A percentile compares a stretch with the other conserved stretches of the same genome.
These are phyloP conservation scores for Pythium volutum DNA, from an alignment of 352 stramenopile genomes.

Conservation along the genomic window DNA sequence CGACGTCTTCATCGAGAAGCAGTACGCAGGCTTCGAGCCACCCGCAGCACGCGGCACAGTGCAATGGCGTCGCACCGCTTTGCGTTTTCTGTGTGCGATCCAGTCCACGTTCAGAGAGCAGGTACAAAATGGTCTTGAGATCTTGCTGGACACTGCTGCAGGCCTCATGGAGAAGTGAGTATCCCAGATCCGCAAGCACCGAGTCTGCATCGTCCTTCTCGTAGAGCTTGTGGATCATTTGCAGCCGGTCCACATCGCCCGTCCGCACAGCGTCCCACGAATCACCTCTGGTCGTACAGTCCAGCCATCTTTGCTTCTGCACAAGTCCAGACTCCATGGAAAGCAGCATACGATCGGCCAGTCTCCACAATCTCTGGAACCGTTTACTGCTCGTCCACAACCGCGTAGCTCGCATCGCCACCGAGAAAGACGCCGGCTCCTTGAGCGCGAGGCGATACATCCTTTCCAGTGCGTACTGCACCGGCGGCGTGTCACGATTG, in stretches of 20 bases:
- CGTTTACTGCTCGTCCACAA: constrained; percentile 26
- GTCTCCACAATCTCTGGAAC: constrained; percentile 35
- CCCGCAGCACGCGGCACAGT: constrained; percentile 43
- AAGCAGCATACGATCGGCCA: constrained; percentile 36
- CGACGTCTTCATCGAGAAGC: constrained; percentile 25
- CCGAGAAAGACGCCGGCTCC: background rate
- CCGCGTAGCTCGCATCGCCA: background rate
- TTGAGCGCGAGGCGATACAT: constrained; percentile 29
- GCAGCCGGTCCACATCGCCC: constrained; percentile 40
- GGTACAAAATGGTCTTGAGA: constrained; percentile 3
- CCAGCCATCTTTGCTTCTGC: constrained; percentile 14
- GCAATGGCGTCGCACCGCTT: constrained; percentile 38
- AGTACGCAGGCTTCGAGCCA: constrained; percentile 43
- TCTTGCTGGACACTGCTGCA: constrained; percentile 25
- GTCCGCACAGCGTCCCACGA: constrained; percentile 42
- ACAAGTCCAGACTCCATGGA: background rate
- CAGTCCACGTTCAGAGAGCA: background rate
- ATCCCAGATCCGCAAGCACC: background rate
- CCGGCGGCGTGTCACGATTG: constrained; percentile 32
- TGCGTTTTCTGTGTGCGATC: background rate
- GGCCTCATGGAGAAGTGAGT: constrained; percentile 60
- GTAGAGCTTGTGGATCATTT: constrained; percentile 33
- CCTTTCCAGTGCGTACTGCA: constrained; percentile 53
- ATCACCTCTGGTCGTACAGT: constrained; percentile 40
- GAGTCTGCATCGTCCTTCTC: background rate